These are phyloP conservation scores for Solanum chilense DNA, from an alignment of 257 asterid species.

Conservation along the genomic window DNA sequence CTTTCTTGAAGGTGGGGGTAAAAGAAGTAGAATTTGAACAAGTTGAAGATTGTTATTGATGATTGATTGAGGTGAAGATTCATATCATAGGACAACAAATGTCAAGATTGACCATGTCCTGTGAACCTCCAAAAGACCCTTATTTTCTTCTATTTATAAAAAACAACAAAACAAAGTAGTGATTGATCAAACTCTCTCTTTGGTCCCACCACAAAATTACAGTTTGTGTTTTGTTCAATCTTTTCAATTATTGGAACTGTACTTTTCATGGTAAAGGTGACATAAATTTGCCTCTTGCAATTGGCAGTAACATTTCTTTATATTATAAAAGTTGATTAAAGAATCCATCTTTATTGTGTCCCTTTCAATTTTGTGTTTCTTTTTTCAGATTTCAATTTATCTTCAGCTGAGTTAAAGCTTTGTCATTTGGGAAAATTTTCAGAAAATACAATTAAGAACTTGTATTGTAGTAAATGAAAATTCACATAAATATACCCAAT, in stretches of 20 bases:
- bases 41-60: neutral
- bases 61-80: neutral
- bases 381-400: neutral
- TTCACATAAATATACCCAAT: too few species aligned
- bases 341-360: neutral
- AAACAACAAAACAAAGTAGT: neutral
- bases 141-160: neutral
- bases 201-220: neutral
- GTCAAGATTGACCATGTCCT: neutral
- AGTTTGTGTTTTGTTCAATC: neutral
- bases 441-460: too few species aligned
- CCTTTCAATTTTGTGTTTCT: neutral
- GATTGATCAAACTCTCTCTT: neutral
- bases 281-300: neutral
- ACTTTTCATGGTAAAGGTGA: neutral
- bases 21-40: neutral
- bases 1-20: neutral
- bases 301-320: neutral
- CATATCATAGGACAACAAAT: neutral
- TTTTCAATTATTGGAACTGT: neutral
- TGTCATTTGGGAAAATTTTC: neutral
- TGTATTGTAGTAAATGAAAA: too few species aligned
- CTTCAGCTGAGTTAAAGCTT: neutral
- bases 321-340: neutral
- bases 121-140: neutral